These are phyloP conservation scores for Coniochaeta sp. DNA, from an alignment of 2,329 filamentous ascomycete genomes.

Conservation along the genomic window DNA sequence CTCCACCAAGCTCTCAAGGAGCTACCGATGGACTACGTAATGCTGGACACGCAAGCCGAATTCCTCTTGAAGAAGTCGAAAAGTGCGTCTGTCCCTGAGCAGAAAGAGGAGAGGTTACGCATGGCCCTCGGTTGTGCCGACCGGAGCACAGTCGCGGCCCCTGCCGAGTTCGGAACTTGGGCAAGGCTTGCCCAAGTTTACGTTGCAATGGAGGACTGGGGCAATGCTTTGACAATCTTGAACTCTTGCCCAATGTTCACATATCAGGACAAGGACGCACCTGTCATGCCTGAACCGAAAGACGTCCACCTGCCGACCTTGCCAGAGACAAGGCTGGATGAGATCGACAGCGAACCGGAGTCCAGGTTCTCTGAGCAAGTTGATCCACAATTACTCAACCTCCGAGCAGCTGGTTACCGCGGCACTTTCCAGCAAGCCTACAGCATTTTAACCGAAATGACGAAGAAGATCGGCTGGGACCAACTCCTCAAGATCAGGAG, in stretches of 20 bases:
- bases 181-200: slow-evolving; percentile 90
- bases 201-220: slow-evolving; percentile 90
- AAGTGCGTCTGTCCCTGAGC: slow-evolving; percentile 42
- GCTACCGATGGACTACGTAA: slow-evolving; percentile 93
- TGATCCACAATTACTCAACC: slow-evolving; percentile 74
- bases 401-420: slow-evolving; percentile 84
- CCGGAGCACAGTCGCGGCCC: slow-evolving; percentile 86
- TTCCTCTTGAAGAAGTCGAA: slow-evolving; percentile 82
- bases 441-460: slow-evolving; percentile 88
- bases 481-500: slow-evolving; percentile 90
- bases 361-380: slow-evolving; percentile 77
- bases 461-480: slow-evolving; percentile 95
- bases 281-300: slow-evolving; percentile 86
- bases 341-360: slow-evolving; percentile 88
- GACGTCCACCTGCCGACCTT: slow-evolving; percentile 82
- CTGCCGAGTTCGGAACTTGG: slow-evolving; percentile 97
- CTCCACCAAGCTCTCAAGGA: slow-evolving; percentile 85
- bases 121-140: slow-evolving; percentile 92
- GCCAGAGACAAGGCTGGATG: slow-evolving; percentile 82
- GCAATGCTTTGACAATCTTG: slow-evolving; percentile 85
- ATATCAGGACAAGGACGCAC: slow-evolving; percentile 96
- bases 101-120: slow-evolving; percentile 61
- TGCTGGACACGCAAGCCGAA: slow-evolving; percentile 88
- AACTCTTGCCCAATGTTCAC: slow-evolving; percentile 99
- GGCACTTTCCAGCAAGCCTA: slow-evolving; percentile 96